A percentile compares a stretch with the other conserved stretches of the same genome.
phyloP scores from a whole-genome alignment of 768 basidiomycete species.

The Rhodotorula kratochvilovae region DNA sequence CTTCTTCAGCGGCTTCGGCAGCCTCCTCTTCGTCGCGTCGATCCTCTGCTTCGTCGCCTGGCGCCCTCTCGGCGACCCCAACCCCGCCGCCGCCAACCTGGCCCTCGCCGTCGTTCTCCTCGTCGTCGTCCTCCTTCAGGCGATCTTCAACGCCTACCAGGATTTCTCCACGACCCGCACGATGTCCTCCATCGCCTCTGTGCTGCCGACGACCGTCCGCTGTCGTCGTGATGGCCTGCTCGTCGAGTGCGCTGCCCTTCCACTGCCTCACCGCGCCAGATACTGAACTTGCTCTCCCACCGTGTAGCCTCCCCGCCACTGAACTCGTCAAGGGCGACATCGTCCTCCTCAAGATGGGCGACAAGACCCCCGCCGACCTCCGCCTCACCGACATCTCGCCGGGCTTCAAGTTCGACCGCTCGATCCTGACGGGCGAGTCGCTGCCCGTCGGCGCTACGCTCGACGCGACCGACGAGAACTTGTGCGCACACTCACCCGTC shows the following conservation, averaged over 20 bases:
- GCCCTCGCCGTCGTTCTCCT: constrained; percentile 61
- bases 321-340: constrained; percentile 15
- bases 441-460: constrained; percentile 47
- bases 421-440: constrained; percentile 62
- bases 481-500: constrained; percentile 41
- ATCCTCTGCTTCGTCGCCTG: constrained; percentile 59
- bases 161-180: constrained; percentile 60
- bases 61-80: constrained; percentile 60
- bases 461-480: constrained; percentile 55
- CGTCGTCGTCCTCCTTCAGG: constrained; percentile 46
- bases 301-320: background rate
- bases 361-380: constrained; percentile 49
- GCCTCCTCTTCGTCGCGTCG: constrained; percentile 57
- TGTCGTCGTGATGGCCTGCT: constrained; percentile 44
- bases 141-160: constrained; percentile 44
- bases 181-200: constrained; percentile 57
- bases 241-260: background rate
- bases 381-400: constrained; percentile 54
- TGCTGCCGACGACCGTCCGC: constrained; percentile 47
- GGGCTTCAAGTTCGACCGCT: constrained; percentile 61
- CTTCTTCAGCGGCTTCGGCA: constrained; percentile 60
- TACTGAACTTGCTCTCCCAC: too few relatives aligned
- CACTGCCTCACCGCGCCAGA: background rate
- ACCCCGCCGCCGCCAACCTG: constrained; percentile 57
- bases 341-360: constrained; percentile 28